Base-by-base conservation (phyloP, 257 asterid genomes). In the Lantana camara region DNA sequence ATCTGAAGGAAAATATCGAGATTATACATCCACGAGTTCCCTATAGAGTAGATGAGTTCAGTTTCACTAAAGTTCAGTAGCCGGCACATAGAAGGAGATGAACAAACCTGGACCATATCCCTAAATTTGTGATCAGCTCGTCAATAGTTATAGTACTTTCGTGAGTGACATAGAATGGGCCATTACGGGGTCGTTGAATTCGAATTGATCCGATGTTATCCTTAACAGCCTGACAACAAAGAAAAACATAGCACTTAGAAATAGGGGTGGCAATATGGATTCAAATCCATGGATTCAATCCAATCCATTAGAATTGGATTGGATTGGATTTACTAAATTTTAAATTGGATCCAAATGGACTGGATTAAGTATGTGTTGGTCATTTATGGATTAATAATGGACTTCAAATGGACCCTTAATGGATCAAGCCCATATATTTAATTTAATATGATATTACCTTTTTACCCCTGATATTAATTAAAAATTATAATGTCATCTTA, bases 31-130 rank as follows among this genome's bases (percentile, higher is more conserved):
- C 16, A 45, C 30, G 3, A 27, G 53, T 57, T 24, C 14, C 46
- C 32, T 16, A 37, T 34, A 24, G 48, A 45, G 17, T 20, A 53
- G 49, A 12, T 21, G 53, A 24, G 19, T 61, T 49, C n/a, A 10
- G 37, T 32, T 38, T 54, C 64, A 40, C 50, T 46, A 23, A 37
- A 23, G 54, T 17, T 67, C 16, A 66, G 59, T n/a, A 67, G 51
- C 53, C 19, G 65, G 49, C 17, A 30, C 40, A 44, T 29, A 60
- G 57, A 24, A 51, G 66, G 72, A 40, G 51, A 40, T 47, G 8
- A 42, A 60, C 21, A 53, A 61, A 93, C 99, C 97, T 94, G 64
- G 99, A 90, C 99, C 97, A 94, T 74, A 76, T 94, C 76, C 99
- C 99, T 63, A 90, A 93, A 82, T 88, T 94, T 47, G 89, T 90